A percentile compares a stretch with the other conserved stretches of the same genome.
Conservation (phyloP, 2,329 filamentous ascomycete species). For the Arthrobotrys sinensis region DNA sequence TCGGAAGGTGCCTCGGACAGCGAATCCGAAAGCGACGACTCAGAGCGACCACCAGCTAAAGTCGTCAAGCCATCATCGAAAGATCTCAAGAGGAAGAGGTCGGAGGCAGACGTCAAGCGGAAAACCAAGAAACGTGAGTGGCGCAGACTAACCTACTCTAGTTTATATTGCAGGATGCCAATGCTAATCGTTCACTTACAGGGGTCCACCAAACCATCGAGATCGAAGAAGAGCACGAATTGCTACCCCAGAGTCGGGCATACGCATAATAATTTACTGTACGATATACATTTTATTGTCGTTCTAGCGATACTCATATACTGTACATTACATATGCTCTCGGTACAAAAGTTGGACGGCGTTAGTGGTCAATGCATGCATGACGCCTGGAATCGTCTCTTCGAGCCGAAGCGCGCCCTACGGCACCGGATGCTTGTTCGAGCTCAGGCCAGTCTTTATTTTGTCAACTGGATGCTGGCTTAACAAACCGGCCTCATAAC, state of each 20-base stretch:
- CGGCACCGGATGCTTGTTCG: conserved; percentile 30
- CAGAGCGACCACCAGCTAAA: conserved; percentile 47
- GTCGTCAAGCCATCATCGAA: conserved; percentile 55
- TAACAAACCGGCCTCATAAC: no score
- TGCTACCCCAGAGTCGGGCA: conserved; percentile 20
- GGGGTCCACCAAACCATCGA: conserved; percentile 64
- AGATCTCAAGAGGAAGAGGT: conserved; percentile 63
- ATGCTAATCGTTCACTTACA: conserved; percentile 50
- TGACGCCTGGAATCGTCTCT: conserved; percentile 11
- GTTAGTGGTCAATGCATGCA: conserved; percentile 26
- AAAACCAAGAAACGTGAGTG: conserved; percentile 65
- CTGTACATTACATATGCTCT: conserved; percentile 22
- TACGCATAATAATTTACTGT: conserved; percentile 42
- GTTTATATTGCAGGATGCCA: conserved; percentile 13
- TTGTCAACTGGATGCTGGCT: no score
- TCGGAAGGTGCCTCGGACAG: conserved; percentile 47
- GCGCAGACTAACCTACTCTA: background rate
- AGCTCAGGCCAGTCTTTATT: conserved; percentile 15
- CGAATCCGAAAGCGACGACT: conserved; percentile 45
- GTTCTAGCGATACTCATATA: conserved; percentile 38
- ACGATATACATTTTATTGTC: conserved; percentile 42
- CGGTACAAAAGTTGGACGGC: conserved; percentile 30
- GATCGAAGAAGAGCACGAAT: conserved; percentile 63
- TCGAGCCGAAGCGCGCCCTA: conserved; percentile 16
- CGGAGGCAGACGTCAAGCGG: conserved; percentile 61